phyloP scores from a whole-genome alignment of 1,139 yeast genomes.

The Lodderomyces beijingensis region DNA sequence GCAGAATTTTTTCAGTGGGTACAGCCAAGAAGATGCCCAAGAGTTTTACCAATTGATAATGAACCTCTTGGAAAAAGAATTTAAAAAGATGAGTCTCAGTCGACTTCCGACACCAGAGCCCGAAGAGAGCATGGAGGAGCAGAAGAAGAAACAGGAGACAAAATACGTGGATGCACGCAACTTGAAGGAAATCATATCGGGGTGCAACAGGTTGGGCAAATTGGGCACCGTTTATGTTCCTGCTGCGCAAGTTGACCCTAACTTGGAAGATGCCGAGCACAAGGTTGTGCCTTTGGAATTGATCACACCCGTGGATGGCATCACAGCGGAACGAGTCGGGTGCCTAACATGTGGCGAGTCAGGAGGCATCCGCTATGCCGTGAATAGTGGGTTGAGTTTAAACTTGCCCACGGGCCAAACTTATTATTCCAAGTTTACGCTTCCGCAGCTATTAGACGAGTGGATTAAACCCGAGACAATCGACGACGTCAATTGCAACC shows the following conservation, averaged over 20 bases:
- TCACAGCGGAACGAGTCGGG: constrained; percentile 82
- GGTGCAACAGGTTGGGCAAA: constrained; percentile 49
- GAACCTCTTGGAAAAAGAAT: constrained; percentile 68
- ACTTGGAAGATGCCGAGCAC: constrained; percentile 34
- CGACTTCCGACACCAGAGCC: constrained; percentile 20
- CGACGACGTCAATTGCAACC: constrained; percentile 87
- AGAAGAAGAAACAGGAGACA: constrained; percentile 6
- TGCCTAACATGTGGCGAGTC: constrained; percentile 87
- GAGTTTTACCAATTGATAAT: constrained; percentile 84
- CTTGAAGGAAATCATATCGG: constrained; percentile 30
- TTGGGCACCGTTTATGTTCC: constrained; percentile 67
- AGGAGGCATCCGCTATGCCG: constrained; percentile 85
- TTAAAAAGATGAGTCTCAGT: constrained; percentile 21
- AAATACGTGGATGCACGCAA: constrained; percentile 20
- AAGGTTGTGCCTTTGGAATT: constrained; percentile 52
- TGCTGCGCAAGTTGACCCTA: constrained; percentile 70
- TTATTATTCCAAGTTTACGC: constrained; percentile 38
- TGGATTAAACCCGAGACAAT: constrained; percentile 83
- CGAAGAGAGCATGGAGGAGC: constrained; percentile 9
- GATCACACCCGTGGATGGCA: constrained; percentile 86
- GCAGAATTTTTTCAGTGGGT: constrained; percentile 71
- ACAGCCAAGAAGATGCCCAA: constrained; percentile 93
- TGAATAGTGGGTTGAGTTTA: constrained; percentile 74
- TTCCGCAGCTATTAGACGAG: constrained; percentile 58
- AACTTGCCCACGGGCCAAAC: constrained; percentile 44